Percentiles rank a stretch among this genome's conserved stretches.
Evolutionary conservation across 345 rosid species (phyloP).

Genomic region (Dipteronia dyeriana): DNA sequence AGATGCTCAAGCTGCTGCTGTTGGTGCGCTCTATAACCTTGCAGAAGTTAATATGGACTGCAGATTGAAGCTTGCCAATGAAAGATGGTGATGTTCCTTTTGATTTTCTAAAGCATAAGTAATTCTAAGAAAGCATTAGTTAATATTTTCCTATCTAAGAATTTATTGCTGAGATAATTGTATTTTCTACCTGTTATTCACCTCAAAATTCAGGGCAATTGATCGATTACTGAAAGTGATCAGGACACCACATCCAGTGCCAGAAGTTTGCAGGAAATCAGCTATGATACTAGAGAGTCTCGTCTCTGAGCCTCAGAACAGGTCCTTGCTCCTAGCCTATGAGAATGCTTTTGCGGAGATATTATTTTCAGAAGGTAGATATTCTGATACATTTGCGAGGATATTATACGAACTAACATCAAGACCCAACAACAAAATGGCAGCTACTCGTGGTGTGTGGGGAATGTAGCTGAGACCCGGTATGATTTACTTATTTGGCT

Average conservation of each 20-base stretch:
- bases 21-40: conserved; percentile 95
- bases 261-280: conserved; percentile 93
- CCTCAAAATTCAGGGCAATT: conserved; percentile 65
- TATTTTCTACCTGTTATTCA: not conserved
- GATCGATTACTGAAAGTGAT: conserved; percentile 91
- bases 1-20: conserved; percentile 97
- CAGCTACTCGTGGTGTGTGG: conserved; percentile 89
- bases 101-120: not conserved
- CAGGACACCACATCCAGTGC: conserved; percentile 81
- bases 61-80: conserved; percentile 93
- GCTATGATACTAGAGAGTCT: conserved; percentile 93
- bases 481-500: conserved; percentile 8
- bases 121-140: not conserved
- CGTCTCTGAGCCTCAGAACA: conserved; percentile 90
- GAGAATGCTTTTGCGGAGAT: conserved; percentile 95
- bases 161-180: conserved; percentile 1
- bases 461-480: conserved; percentile 55
- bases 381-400: conserved; percentile 91
- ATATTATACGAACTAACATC: conserved; percentile 87
- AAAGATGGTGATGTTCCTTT: conserved; percentile 66
- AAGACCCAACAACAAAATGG: conserved; percentile 82
- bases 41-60: conserved; percentile 96
- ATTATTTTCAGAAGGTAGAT: conserved; percentile 78
- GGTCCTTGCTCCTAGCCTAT: conserved; percentile 65
- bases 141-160: not conserved